These are phyloP conservation scores for Russula vinacea DNA, from an alignment of 768 basidiomycete species.

Conservation along the genomic window DNA sequence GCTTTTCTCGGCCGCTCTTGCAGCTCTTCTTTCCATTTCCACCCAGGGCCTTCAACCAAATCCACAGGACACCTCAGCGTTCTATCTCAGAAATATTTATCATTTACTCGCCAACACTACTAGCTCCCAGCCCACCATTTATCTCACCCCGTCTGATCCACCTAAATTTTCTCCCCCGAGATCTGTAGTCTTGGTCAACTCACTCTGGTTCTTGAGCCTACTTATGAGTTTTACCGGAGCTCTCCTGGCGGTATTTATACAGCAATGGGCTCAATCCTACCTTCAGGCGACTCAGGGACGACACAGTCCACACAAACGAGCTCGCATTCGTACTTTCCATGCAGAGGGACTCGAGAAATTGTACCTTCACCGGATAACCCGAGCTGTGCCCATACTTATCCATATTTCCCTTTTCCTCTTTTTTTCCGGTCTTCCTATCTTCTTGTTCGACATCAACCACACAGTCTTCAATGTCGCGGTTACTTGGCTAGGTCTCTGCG, in stretches of 20 bases:
- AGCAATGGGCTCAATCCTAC: slow-evolving; percentile 46
- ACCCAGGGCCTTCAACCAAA: slow-evolving; percentile 13
- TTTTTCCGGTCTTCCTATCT: slow-evolving; percentile 48
- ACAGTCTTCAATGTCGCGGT: slow-evolving; percentile 3
- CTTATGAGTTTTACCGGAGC: slow-evolving; percentile 44
- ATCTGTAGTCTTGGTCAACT: slow-evolving; percentile 41
- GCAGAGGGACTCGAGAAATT: slow-evolving; percentile 42
- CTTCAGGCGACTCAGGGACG: slow-evolving; percentile 17
- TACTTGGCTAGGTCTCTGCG: background rate
- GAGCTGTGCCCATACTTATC: slow-evolving; percentile 37
- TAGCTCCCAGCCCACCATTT: background rate
- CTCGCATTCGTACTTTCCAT: slow-evolving; percentile 42
- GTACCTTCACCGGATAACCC: slow-evolving; percentile 42
- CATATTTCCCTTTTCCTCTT: slow-evolving; percentile 51
- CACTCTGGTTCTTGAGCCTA: slow-evolving; percentile 42
- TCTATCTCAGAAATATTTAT: slow-evolving; percentile 18
- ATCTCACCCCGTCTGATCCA: slow-evolving; percentile 9
- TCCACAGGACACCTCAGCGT: slow-evolving; percentile 5
- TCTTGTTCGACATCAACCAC: slow-evolving; percentile 38
- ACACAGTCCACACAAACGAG: slow-evolving; percentile 36
- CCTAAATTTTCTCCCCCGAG: slow-evolving; percentile 28
- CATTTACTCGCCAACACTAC: background rate
- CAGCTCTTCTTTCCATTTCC: slow-evolving; percentile 18
- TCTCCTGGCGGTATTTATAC: slow-evolving; percentile 45
- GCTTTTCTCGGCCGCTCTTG: slow-evolving; percentile 26